Conservation (phyloP, 2,329 filamentous ascomycete genomes). For the Neonectria coccinea region DNA sequence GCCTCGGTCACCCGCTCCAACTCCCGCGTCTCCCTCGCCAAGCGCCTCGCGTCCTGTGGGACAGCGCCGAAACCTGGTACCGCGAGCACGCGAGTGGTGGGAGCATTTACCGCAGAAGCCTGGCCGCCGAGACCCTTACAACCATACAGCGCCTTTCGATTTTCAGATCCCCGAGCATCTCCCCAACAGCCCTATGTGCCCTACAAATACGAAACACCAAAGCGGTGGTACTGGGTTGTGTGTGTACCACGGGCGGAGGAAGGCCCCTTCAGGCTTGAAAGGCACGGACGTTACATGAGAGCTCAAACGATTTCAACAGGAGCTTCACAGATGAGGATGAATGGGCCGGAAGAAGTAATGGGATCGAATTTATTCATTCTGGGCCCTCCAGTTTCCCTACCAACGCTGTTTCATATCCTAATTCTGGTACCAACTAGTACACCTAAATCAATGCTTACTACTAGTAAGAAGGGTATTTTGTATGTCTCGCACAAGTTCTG, state of each 20-base stretch:
- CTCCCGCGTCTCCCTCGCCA: slow-evolving; percentile 15
- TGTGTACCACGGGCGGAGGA: slow-evolving; percentile 61
- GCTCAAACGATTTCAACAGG: not conserved
- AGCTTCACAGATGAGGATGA: not conserved
- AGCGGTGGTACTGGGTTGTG: slow-evolving; percentile 62
- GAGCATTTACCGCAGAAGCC: slow-evolving; percentile 46
- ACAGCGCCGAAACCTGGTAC: slow-evolving; percentile 39
- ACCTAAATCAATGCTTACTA: slow-evolving; percentile 10
- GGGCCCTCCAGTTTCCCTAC: not conserved
- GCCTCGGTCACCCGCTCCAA: slow-evolving; percentile 3
- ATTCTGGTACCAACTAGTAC: not conserved
- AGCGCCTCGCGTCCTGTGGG: slow-evolving; percentile 34
- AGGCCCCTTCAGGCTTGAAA: slow-evolving; percentile 25
- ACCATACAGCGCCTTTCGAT: slow-evolving; percentile 51
- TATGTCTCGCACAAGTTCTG: not conserved
- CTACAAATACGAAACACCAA: slow-evolving; percentile 58
- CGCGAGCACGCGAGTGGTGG: slow-evolving; percentile 52
- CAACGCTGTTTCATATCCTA: slow-evolving; percentile 8
- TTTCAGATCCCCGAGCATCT: slow-evolving; percentile 65
- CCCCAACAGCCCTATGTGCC: slow-evolving; percentile 64
- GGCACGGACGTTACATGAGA: not conserved
- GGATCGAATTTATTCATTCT: not conserved
- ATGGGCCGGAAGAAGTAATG: not conserved
- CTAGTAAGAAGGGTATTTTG: slow-evolving; percentile 12
- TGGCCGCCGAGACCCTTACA: slow-evolving; percentile 34